phyloP scores from a whole-genome alignment of 2,329 filamentous ascomycete species.

The Scopulariopsis brevicaulis region DNA sequence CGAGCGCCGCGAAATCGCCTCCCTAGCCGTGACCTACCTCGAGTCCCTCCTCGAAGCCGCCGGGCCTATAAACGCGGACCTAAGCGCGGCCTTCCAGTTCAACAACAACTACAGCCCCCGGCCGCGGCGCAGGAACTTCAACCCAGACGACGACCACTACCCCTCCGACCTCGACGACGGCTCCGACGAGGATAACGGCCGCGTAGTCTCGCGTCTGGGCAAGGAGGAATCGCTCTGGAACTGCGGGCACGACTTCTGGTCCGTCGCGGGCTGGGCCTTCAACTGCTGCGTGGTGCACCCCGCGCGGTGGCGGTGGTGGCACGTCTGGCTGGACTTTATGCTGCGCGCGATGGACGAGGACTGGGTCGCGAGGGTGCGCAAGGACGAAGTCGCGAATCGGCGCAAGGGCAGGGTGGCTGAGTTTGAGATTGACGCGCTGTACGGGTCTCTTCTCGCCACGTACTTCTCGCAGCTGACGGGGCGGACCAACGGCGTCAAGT shows the following conservation, averaged over 20 bases:
- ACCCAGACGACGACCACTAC: conserved; percentile 27
- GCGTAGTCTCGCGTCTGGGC: conserved; percentile 48
- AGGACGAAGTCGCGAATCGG: conserved; percentile 8
- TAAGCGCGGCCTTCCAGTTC: conserved; percentile 66
- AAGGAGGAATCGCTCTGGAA: conserved; percentile 58
- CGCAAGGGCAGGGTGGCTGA: conserved; percentile 8
- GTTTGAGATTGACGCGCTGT: conserved; percentile 7
- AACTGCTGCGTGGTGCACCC: conserved; percentile 70
- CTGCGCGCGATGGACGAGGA: conserved; percentile 67
- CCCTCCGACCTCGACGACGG: conserved; percentile 26
- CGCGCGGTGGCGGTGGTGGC: conserved; percentile 73
- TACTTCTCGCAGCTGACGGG: conserved; percentile 41
- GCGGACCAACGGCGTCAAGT: conserved; percentile 33
- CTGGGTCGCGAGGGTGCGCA: conserved; percentile 35
- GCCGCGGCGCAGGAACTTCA: conserved; percentile 17
- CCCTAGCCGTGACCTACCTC: conserved; percentile 59
- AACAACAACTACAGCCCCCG: conserved; percentile 15
- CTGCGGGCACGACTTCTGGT: conserved; percentile 81
- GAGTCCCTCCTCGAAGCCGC: conserved; percentile 52
- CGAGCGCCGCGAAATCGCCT: conserved; percentile 51
- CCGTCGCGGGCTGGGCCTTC: conserved; percentile 81
- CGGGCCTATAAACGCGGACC: conserved; percentile 58
- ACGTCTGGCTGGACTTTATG: conserved; percentile 68
- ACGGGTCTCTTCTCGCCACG: conserved; percentile 43
- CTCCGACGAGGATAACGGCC: conserved; percentile 34